These are phyloP conservation scores for Colletotrichum sansevieriae DNA, from an alignment of 2,329 filamentous ascomycete genomes.

Conservation along the genomic window DNA sequence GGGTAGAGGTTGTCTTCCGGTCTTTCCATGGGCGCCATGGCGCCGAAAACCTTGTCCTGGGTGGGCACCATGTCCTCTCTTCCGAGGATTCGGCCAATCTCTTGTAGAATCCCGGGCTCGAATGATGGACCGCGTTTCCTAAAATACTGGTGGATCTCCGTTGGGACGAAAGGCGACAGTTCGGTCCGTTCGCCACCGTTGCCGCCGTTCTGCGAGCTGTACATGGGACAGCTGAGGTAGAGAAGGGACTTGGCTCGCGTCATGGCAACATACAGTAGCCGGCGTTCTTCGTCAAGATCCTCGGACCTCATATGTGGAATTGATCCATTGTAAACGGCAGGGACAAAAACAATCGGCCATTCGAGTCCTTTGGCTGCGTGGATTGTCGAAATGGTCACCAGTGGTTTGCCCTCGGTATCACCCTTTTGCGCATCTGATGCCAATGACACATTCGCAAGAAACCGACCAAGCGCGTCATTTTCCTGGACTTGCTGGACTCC, in stretches of 20 bases:
- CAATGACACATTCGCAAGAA: slow-evolving; percentile 92
- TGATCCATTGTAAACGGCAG: slow-evolving; percentile 88
- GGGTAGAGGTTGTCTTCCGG: slow-evolving; percentile 79
- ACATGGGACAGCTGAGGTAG: slow-evolving; percentile 85
- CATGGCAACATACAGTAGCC: slow-evolving; percentile 96
- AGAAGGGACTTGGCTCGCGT: slow-evolving; percentile 89
- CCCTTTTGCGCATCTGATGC: slow-evolving; percentile 78
- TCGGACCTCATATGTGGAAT: slow-evolving; percentile 91
- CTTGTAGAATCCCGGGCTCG: slow-evolving; percentile 70
- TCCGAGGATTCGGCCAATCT: slow-evolving; percentile 78
- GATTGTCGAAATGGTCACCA: slow-evolving; percentile 94
- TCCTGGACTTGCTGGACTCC: slow-evolving; percentile 78
- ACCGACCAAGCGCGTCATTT: slow-evolving; percentile 75
- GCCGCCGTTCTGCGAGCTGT: slow-evolving; percentile 69
- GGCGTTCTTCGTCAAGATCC: slow-evolving; percentile 87
- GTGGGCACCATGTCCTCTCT: slow-evolving; percentile 67
- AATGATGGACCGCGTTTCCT: slow-evolving; percentile 77
- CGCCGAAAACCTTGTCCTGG: slow-evolving; percentile 65
- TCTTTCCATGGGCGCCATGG: slow-evolving; percentile 65
- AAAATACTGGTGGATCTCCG: slow-evolving; percentile 55
- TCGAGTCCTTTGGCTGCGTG: slow-evolving; percentile 96
- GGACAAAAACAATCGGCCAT: slow-evolving; percentile 96
- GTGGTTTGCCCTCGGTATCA: slow-evolving; percentile 67
- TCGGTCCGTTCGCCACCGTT: slow-evolving; percentile 65
- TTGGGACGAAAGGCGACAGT: slow-evolving; percentile 79